Evolutionary conservation across 768 basidiomycete genomes (phyloP), one percentile per base, ranked within the genome.

Genomic region (Leccinum subgranulosum): DNA sequence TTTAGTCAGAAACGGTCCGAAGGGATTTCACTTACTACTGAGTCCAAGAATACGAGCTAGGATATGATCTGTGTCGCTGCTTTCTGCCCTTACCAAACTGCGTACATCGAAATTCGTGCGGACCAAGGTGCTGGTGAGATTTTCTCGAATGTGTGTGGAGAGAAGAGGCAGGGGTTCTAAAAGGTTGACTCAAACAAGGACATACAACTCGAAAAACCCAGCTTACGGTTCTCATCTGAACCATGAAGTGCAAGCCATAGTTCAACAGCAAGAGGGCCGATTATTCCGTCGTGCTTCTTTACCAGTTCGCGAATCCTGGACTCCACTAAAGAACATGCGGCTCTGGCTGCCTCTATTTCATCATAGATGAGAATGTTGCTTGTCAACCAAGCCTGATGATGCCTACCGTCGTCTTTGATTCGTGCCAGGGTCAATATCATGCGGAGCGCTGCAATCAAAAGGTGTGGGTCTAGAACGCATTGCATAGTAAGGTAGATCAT

Each of bases 241-340:
- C 65, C 31, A 1, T 59, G 54, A 7, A 69, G 41, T 2, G 31
- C 53, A 25, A 69, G 58, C 3, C 53, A 46, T 53, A 67, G 56
- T 27, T 67, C 68, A 2, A 65, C 61, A 12, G 68, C 61, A 1
- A 68, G 56, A n/a, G 53, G 58, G 25, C 67, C 65, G 19, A 69
- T 34, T 4, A 60, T 41, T 27, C 46, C 10, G 1, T 55, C 51
- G 1, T 56, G 1, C 14, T 43, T 63, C 34, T 14, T 25, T 3
- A 58, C 59, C 14, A 69, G 33, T 31, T 60, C 25, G 25, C 43
- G 55, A n/a, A 69, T 34, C 29, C 63, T 61, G 2, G 55, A 46
- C 3, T 41, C 4, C 6, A 41, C 39, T 41, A 10, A n/a, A 8
- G 17, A 10, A n/a, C 39, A n/a, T 41, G 39, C 17, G 4, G 3